Conservation (phyloP, 257 asterid species). For the Fraxinus pennsylvanica region DNA sequence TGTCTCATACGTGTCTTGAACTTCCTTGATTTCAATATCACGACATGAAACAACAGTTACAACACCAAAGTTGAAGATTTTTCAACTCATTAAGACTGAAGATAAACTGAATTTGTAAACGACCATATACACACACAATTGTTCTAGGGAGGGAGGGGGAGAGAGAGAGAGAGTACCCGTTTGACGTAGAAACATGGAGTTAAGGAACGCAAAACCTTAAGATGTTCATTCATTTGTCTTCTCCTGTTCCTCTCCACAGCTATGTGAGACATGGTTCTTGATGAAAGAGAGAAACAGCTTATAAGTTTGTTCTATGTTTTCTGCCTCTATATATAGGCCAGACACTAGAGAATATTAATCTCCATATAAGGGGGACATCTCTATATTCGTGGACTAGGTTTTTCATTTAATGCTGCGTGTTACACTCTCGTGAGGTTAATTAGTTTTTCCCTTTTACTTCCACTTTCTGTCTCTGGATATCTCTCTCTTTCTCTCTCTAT, state of each 20-base stretch:
- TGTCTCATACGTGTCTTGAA: too few relatives aligned
- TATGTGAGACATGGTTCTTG: constrained; percentile 66
- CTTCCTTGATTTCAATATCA: too few relatives aligned
- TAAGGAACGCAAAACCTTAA: constrained; percentile 83
- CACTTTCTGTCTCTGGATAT: constrained; percentile 21
- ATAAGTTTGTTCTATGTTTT: background rate
- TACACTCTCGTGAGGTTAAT: constrained; percentile 92
- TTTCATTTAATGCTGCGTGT: constrained; percentile 64
- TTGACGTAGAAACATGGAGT: constrained; percentile 96
- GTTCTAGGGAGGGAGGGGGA: background rate
- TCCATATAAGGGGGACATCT: constrained; percentile 26
- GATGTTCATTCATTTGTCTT: constrained; percentile 91
- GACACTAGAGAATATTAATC: constrained; percentile 8
- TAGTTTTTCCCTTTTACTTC: constrained; percentile 41
- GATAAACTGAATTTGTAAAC: background rate
- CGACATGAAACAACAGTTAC: background rate
- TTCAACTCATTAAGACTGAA: background rate
- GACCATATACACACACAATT: background rate
- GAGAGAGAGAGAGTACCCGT: constrained; percentile 46
- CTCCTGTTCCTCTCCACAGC: constrained; percentile 94
- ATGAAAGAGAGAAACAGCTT: background rate
- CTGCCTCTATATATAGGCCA: constrained; percentile 29
- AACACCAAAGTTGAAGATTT: background rate
- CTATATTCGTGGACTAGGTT: constrained; percentile 33
- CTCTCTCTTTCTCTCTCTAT: background rate